phyloP scores from a whole-genome alignment of 164 flowering plant species.

The Hamamelis virginiana region DNA sequence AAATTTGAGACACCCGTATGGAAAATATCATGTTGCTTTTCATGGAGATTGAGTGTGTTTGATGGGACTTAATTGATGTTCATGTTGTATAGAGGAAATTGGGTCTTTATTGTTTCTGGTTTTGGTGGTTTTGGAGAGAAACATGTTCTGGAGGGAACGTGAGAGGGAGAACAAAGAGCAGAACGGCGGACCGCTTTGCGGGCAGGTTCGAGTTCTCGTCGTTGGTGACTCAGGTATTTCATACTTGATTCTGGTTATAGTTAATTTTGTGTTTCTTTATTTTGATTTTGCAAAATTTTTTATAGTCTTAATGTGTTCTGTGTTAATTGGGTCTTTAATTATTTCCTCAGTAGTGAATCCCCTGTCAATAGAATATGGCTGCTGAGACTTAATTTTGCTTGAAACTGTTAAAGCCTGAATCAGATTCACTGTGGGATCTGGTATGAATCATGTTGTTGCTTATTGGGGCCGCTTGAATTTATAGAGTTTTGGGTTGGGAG shows the following conservation, averaged over 20 bases:
- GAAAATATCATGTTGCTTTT: slow-evolving; percentile 7
- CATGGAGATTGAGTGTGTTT: slow-evolving; percentile 15
- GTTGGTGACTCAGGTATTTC: too few relatives aligned
- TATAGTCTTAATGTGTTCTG: neutral
- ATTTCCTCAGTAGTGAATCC: neutral
- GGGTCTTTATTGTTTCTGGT: neutral
- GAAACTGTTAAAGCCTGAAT: too few relatives aligned
- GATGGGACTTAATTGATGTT: slow-evolving; percentile 22
- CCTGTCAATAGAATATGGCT: neutral
- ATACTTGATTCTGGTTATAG: too few relatives aligned
- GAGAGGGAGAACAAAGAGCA: too few relatives aligned
- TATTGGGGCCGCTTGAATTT: too few relatives aligned
- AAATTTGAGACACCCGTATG: slow-evolving; percentile 4
- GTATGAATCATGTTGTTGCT: too few relatives aligned
- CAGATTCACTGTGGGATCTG: too few relatives aligned
- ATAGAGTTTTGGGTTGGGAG: too few relatives aligned
- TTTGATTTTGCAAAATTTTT: neutral
- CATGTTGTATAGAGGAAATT: neutral
- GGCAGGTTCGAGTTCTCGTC: too few relatives aligned
- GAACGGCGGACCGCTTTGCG: too few relatives aligned
- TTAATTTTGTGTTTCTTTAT: neutral
- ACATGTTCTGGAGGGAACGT: too few relatives aligned
- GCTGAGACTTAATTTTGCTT: neutral
- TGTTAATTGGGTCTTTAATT: neutral
- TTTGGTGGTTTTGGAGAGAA: slow-evolving; percentile 8